These are phyloP conservation scores for Hypericum androsaemum DNA, from an alignment of 345 rosid genomes.

Conservation along the genomic window DNA sequence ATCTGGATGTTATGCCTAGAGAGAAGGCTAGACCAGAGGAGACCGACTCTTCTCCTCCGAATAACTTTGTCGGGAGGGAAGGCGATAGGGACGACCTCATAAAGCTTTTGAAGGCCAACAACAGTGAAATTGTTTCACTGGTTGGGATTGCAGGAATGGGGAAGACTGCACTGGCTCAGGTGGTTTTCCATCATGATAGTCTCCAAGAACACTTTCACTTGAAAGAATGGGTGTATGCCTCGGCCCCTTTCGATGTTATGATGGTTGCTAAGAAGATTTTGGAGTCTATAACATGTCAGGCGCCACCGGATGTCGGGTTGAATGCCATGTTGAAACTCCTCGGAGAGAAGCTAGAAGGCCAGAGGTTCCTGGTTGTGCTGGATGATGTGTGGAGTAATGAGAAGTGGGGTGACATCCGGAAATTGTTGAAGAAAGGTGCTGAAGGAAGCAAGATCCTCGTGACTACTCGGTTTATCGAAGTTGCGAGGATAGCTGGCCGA, in stretches of 20 bases:
- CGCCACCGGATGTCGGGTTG: background rate
- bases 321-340: background rate
- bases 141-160: background rate
- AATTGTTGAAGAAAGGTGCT: background rate
- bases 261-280: background rate
- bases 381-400: background rate
- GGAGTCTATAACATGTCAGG: background rate
- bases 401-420: background rate
- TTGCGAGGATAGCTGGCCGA: background rate
- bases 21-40: background rate
- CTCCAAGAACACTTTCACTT: background rate
- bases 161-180: slow-evolving; percentile 2
- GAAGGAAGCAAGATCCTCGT: slow-evolving; percentile 1
- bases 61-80: background rate
- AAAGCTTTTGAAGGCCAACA: background rate
- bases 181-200: background rate
- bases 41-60: background rate
- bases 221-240: background rate
- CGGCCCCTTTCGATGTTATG: background rate
- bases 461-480: background rate
- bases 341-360: background rate
- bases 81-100: background rate
- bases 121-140: background rate
- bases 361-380: background rate
- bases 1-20: background rate